Evolutionary conservation across 371 early-diverging fungal species (phyloP), one percentile per base, ranked within the genome.

Genomic region (Apophysomyces ossiformis): DNA sequence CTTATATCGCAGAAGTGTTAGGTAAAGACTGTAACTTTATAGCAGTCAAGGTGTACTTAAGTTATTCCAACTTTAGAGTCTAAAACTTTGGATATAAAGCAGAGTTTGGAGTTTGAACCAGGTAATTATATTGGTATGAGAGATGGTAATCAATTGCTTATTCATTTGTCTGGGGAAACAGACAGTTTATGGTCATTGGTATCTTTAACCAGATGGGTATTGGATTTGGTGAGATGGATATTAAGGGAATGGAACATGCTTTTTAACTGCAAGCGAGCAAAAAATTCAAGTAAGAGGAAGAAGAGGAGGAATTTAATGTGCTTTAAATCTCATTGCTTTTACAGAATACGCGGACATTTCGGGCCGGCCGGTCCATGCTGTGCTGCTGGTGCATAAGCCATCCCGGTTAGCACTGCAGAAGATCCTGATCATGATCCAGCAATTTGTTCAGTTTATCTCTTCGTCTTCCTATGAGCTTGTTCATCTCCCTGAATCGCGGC

Each of bases 171-270:
- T 41, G 41, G 41, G 39, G 21, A 38, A 26, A 38, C 38, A 75
- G 72, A 74, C 56, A 72, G 74, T 56, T 58, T 82, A 63, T 82
- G 79, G 79, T 79, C 82, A 0, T 45, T 82, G 15, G 63, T 74
- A 18, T 70, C 77, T 4, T 60, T 82, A 11, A 66, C 79, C 1
- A 71, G 54, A 5, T 82, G 82, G 82, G 69, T 65, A 4, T 66
- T 71, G 18, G 75, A 78, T 44, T 77, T 69, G 57, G 60, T 75
- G 15, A 63, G 69, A 47, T 79, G 79, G 79, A 57, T 74, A 13
- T 60, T 82, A 43, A 71, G 66, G 37, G 73, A 78, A 60, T 78
- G 79, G 81, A 67, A 74, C 56, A 59, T 76, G 58, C 50, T 78
- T 0, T 71, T 81, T 44, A 68, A 78, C 47, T 66, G 69, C 44